Conservation (phyloP, 2,329 filamentous ascomycete species). For the Cladophialophora yegresii region DNA sequence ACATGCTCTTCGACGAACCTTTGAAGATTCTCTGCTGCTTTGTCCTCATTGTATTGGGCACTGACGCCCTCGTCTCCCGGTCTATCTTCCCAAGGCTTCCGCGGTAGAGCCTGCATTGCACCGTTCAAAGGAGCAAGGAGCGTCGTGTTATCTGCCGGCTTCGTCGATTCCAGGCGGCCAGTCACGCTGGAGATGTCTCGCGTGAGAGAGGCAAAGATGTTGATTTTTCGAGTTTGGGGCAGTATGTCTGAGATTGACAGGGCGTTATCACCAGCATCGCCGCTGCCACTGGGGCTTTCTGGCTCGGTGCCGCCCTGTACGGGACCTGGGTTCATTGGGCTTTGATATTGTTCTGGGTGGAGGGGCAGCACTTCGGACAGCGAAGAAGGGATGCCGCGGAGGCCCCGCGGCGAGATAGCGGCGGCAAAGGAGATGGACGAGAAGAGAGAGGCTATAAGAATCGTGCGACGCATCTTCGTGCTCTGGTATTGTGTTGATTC, state of each 20-base stretch:
- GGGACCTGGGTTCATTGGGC: slow-evolving; percentile 29
- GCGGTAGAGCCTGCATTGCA: slow-evolving; percentile 72
- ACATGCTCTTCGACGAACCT: slow-evolving; percentile 86
- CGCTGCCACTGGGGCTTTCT: slow-evolving; percentile 8
- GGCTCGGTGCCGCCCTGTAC: slow-evolving; percentile 11
- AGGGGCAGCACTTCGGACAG: neutral
- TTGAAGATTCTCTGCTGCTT: slow-evolving; percentile 74
- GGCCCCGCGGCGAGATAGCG: slow-evolving; percentile 19
- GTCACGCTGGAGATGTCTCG: slow-evolving; percentile 72
- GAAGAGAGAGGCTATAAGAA: slow-evolving; percentile 19
- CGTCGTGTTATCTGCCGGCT: slow-evolving; percentile 69
- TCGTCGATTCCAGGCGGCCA: slow-evolving; percentile 61
- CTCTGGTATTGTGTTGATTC: neutral
- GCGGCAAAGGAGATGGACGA: slow-evolving; percentile 25
- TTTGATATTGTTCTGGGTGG: slow-evolving; percentile 16
- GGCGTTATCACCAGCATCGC: slow-evolving; percentile 42
- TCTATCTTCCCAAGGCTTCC: slow-evolving; percentile 76
- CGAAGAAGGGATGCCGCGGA: slow-evolving; percentile 10
- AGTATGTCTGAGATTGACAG: slow-evolving; percentile 83
- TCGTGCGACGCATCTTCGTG: slow-evolving; percentile 21
- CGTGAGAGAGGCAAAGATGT: slow-evolving; percentile 79
- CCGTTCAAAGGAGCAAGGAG: slow-evolving; percentile 85
- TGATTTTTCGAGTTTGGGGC: slow-evolving; percentile 73
- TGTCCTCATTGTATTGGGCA: slow-evolving; percentile 67
- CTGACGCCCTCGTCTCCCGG: slow-evolving; percentile 38